These are phyloP conservation scores for Trametes elegans DNA, from an alignment of 768 basidiomycete species.

Conservation along the genomic window DNA sequence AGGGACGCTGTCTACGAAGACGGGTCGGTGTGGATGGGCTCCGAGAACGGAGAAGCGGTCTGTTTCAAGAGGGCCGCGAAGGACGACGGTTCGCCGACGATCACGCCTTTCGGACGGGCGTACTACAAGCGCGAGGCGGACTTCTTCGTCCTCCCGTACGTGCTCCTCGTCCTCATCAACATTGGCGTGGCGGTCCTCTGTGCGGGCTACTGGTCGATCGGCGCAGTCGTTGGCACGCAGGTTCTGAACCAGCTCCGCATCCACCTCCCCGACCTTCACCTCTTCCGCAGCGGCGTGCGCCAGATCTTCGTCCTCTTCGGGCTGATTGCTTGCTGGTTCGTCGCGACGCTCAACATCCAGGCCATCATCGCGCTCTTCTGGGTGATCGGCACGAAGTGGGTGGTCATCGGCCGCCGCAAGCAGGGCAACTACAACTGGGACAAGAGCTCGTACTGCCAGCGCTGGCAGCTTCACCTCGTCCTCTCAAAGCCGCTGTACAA, in stretches of 20 bases:
- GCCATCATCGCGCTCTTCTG: conserved; percentile 38
- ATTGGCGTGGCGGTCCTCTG: conserved; percentile 38
- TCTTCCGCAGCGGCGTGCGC: conserved; percentile 40
- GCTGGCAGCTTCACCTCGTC: conserved; percentile 46
- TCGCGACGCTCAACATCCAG: conserved; percentile 38
- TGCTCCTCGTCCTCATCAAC: conserved; percentile 37
- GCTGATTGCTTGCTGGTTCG: conserved; percentile 39
- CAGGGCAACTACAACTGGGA: conserved; percentile 46
- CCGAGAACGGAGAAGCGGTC: conserved; percentile 39
- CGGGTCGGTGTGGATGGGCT: conserved; percentile 48
- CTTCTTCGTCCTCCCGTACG: conserved; percentile 43
- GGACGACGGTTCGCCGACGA: conserved; percentile 21
- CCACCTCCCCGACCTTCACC: conserved; percentile 31
- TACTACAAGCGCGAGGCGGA: conserved; percentile 41
- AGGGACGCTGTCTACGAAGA: conserved; percentile 40
- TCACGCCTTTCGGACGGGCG: conserved; percentile 43
- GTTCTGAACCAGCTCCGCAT: conserved; percentile 37
- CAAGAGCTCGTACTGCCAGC: conserved; percentile 45
- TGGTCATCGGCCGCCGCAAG: conserved; percentile 39
- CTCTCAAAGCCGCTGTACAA: conserved; percentile 38
- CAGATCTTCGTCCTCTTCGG: conserved; percentile 40
- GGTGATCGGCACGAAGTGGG: conserved; percentile 44
- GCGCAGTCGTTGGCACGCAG: conserved; percentile 40
- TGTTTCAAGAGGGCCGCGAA: conserved; percentile 18
- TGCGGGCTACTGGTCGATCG: conserved; percentile 43